Percentiles rank a stretch among this genome's conserved stretches.
Conservation (phyloP, 2,329 filamentous ascomycete species). For the Paecilomyces niveus region DNA sequence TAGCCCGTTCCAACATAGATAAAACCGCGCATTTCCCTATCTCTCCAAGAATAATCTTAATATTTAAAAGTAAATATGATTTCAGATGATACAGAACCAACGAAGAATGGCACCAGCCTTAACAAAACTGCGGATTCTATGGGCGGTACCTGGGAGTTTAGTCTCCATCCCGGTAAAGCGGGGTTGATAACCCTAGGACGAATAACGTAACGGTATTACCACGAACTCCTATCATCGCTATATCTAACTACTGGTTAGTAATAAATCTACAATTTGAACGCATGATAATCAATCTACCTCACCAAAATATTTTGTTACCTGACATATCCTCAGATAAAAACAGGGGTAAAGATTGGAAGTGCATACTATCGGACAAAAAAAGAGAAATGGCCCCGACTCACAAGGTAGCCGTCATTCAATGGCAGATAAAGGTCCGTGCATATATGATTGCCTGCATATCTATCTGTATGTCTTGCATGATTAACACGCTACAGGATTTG, state of each 20-base stretch:
- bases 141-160: no score
- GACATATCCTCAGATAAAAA: neutral
- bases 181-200: neutral
- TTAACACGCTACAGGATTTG: constrained; percentile 23
- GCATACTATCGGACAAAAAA: neutral
- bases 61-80: no score
- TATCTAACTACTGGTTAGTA: no score
- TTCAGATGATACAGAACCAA: no score
- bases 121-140: neutral
- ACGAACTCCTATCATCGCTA: no score
- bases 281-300: neutral
- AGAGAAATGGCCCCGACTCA: constrained; percentile 20
- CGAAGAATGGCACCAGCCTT: no score
- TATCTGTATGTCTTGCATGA: neutral
- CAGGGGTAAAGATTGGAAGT: neutral
- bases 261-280: neutral
- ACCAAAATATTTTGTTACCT: neutral
- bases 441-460: neutral
- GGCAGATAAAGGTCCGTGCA: constrained; percentile 27
- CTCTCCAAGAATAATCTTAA: no score
- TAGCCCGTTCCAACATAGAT: no score
- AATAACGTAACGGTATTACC: neutral
- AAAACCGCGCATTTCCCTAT: no score
- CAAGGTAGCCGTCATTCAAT: constrained; percentile 30
- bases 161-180: neutral